These are phyloP conservation scores for Candida pini DNA, from an alignment of 805 yeast genomes.

Conservation along the genomic window DNA sequence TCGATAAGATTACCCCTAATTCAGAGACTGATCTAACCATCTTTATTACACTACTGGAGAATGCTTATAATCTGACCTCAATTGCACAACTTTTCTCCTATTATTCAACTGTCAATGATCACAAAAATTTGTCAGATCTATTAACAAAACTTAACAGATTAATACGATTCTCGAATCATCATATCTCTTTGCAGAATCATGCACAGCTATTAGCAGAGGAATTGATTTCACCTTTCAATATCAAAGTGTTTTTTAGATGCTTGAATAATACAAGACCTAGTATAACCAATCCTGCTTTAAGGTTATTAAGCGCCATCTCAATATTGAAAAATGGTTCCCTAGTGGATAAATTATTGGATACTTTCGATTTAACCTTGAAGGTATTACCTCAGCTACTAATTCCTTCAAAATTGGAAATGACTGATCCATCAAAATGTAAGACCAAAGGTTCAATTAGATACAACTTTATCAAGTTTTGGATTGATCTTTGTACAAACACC, in stretches of 20 bases:
- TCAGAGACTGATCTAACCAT: slow-evolving; percentile 12
- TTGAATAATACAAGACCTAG: slow-evolving; percentile 53
- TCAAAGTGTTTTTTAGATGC: slow-evolving; percentile 63
- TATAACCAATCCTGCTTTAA: slow-evolving; percentile 56
- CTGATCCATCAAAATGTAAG: slow-evolving; percentile 31
- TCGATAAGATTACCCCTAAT: slow-evolving; percentile 21
- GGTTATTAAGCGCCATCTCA: slow-evolving; percentile 48
- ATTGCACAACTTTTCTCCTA: slow-evolving; percentile 38
- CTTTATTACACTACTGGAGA: slow-evolving; percentile 27
- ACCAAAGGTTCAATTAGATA: slow-evolving; percentile 45
- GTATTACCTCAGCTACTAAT: slow-evolving; percentile 56
- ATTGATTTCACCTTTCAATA: slow-evolving; percentile 47
- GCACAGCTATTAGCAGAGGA: slow-evolving; percentile 41
- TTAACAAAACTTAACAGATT: slow-evolving; percentile 38
- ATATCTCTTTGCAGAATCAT: slow-evolving; percentile 14
- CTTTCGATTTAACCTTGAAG: slow-evolving; percentile 63
- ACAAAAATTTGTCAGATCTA: slow-evolving; percentile 40
- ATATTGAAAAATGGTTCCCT: slow-evolving; percentile 43
- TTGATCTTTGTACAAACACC: slow-evolving; percentile 43
- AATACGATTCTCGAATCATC: slow-evolving; percentile 20
- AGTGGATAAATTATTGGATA: slow-evolving; percentile 52
- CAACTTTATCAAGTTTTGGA: slow-evolving; percentile 58
- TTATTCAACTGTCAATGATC: slow-evolving; percentile 45
- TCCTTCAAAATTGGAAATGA: slow-evolving; percentile 44
- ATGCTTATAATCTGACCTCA: slow-evolving; percentile 24